Evolutionary conservation across 805 yeast genomes (phyloP).

Genomic region (Ogataea ganodermae): DNA sequence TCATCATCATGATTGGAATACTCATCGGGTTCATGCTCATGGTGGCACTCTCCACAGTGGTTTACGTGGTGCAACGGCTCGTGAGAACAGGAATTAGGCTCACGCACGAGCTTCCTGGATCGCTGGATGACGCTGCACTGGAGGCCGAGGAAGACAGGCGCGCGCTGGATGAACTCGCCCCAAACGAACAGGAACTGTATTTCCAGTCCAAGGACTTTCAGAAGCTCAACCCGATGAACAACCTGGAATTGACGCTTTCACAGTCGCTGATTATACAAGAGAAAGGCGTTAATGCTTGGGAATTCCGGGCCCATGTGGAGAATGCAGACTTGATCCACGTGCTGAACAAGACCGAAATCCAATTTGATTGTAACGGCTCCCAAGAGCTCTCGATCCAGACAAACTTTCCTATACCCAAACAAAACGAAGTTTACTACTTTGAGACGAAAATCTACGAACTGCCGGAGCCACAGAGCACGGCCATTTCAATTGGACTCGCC

Average conservation of each 20-base stretch:
- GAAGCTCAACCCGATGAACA: conserved; percentile 42
- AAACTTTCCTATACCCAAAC: conserved; percentile 80
- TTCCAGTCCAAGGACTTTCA: conserved; percentile 62
- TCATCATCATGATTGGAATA: conserved; percentile 27
- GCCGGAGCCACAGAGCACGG: conserved; percentile 54
- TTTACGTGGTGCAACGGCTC: conserved; percentile 18
- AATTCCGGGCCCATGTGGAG: conserved; percentile 63
- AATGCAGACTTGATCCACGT: conserved; percentile 59
- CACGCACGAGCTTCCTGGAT: conserved; percentile 51
- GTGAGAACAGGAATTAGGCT: conserved; percentile 24
- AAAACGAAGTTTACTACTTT: conserved; percentile 84
- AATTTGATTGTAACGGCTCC: conserved; percentile 51
- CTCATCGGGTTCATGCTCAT: conserved; percentile 26
- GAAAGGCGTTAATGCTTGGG: conserved; percentile 89
- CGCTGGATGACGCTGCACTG: conserved; percentile 62
- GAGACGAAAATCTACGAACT: conserved; percentile 81
- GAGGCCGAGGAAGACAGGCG: conserved; percentile 59
- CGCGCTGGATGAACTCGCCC: conserved; percentile 60
- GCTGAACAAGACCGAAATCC: conserved; percentile 62
- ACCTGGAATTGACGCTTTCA: conserved; percentile 42
- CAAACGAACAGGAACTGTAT: conserved; percentile 69
- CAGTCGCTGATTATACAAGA: conserved; percentile 75
- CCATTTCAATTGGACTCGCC: conserved; percentile 75
- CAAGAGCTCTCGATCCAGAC: conserved; percentile 60
- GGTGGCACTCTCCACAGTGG: conserved; percentile 16